Evolutionary conservation across 164 flowering plant genomes (phyloP), one percentile per base, ranked within the genome.

Genomic region (Akebia trifoliata): DNA sequence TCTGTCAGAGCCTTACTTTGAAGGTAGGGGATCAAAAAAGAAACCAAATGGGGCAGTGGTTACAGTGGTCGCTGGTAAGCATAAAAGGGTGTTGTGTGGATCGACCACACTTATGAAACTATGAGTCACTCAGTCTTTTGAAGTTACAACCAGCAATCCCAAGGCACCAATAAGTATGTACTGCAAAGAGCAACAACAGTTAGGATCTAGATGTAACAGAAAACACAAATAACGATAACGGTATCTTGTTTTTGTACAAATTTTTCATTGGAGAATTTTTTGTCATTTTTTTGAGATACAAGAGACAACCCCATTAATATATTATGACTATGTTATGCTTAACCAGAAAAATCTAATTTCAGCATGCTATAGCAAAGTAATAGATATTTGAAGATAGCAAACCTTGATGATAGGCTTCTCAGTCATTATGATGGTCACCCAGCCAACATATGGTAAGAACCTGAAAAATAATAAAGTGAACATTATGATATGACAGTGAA

Each of bases 131-230:
- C 59, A 82, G 49, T 78, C 87, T 56, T 76, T 82, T 3, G 83
- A 78, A 17, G 83, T 76, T 45, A 80, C 68, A 37, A 78, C 79
- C 12, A 83, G 70, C 66, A 80, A 69, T 26, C 85, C 87, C 63
- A 83, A 50, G 7, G 83, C 83, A 29, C 88, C 85, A 48, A 82
- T 82, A 22, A 82, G 78, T 54, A 82, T 70, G 72, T 80, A 82
- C 87, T 82, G 80, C 80, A 72, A 46, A 26, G 36, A 36, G 64
- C 25, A n/a, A 57, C 21, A 56, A 24, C 34, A 34, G 28, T 51
- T 4, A 20, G 40, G 34, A 46, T 46, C 30, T 24, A 21, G 11
- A 17, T n/a, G 8, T 30, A 30, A 50, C 22, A 32, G 15, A 52
- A 6, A 21, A 52, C 42, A 52, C 18, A 4, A 0, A 38, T 4